A percentile compares a stretch with the other conserved stretches of the same genome.
Evolutionary conservation across 306 rosid species (phyloP).

Genomic region (Crataegus laevigata): DNA sequence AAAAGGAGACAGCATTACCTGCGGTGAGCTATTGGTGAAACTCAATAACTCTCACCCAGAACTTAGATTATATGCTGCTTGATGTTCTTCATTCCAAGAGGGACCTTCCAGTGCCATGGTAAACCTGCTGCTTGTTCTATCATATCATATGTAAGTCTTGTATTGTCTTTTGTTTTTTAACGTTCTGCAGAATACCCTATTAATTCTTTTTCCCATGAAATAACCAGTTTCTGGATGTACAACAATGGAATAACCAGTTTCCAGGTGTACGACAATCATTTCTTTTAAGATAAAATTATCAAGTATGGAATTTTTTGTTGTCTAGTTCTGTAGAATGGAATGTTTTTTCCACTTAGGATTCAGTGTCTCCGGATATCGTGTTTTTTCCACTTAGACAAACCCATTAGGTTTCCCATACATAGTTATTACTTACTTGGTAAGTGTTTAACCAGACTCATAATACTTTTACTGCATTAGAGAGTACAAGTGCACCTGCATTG

Average conservation of each 20-base stretch:
- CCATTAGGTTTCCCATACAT: too few relatives aligned
- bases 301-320: not conserved
- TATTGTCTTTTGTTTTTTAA: not conserved
- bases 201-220: not conserved
- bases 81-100: slow-evolving; percentile 11
- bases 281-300: not conserved
- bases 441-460: too few relatives aligned
- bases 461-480: too few relatives aligned
- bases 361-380: not conserved
- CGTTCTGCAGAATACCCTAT: not conserved
- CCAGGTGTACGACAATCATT: too few relatives aligned
- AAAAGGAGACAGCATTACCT: slow-evolving; percentile 34
- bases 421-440: too few relatives aligned
- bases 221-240: not conserved
- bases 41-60: slow-evolving; percentile 47
- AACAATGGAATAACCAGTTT: too few relatives aligned
- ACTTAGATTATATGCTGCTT: slow-evolving; percentile 30
- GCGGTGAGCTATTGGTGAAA: slow-evolving; percentile 43
- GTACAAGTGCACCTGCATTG: too few relatives aligned
- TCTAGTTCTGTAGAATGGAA: not conserved
- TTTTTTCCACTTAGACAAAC: not conserved
- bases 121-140: not conserved
- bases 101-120: not conserved
- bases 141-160: slow-evolving; percentile 22
- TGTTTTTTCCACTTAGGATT: not conserved